Base-by-base conservation (phyloP, 2,329 filamentous ascomycete species). In the Amauroascus niger region DNA sequence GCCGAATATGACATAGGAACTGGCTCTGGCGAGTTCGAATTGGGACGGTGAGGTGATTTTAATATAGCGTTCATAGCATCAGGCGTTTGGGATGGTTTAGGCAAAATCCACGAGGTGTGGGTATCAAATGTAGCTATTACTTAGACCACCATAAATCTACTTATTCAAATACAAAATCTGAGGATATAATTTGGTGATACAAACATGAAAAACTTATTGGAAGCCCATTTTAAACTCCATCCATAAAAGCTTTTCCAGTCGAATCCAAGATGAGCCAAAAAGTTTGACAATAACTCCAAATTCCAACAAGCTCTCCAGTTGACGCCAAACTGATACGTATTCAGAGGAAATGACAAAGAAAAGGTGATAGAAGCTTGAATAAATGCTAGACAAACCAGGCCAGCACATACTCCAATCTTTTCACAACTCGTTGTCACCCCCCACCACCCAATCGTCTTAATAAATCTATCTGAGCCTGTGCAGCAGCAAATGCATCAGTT, bases 391-490 rank as follows among this genome's bases (percentile, higher is more conserved):
- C 13, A n/a, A 6, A 40, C 18, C 16, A 13, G 11, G 37, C 14
- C 22, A 13, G 20, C 20, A 20, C 22, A 43, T 24, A 16, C 40
- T 26, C 26, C 2, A 43, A 3, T 8, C 3, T 43, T 20, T 3
- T n/a, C n/a, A n/a, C n/a, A n/a, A n/a, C n/a, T n/a, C n/a, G n/a
- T n/a, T n/a, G n/a, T 45, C 24, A 16, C 16, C 39, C 44, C 6
- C 59, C 62, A 44, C 66, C 65, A 60, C 63, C 68, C 55, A 71
- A 45, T 14, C 68, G 68, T 39, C 67, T 66, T 53, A 72, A 45
- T 24, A 71, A 58, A 59, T 72, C 70, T 60, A 72, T 54, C 56
- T 71, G 69, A 14, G 69, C 69, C 60, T 71, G 70, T 24, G 70
- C 68, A 50, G 70, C 68, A 35, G 68, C 68, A 57, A 72, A 71